Base-by-base conservation (phyloP, 2,329 filamentous ascomycete genomes). In the Emydomyces testavorans region DNA sequence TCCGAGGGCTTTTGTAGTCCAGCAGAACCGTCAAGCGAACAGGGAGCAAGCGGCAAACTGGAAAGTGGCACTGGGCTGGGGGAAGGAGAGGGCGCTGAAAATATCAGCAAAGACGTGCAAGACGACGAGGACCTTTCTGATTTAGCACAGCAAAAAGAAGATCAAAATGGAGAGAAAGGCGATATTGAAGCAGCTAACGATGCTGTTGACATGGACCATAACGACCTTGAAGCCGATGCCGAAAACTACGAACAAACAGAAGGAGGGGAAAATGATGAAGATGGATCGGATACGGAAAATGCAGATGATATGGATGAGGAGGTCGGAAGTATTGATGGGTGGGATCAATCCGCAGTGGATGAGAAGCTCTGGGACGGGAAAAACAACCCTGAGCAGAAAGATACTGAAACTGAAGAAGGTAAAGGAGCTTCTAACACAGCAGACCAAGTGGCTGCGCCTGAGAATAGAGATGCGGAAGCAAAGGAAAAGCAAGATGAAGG, bases 321-420 rank as follows among this genome's bases (percentile, higher is more conserved):
- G 65, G 78, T 84, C 4, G 92, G 89, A 1, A 84, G 88, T 58
- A 88, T 96, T 8, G 86, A 95, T 67, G 87, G 94, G 58, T 72
- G 94, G 35, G 90, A 94, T 57, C 83, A 87, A 10, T 84, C 80
- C 13, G 85, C 90, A 16, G 84, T 96, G 1, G 93, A 98, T 62
- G 93, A 98, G 69, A 98, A 96, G 72, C 88, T 96, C 77, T 98
- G 92, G 92, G 89, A 98, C 65, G 89, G 88, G 32, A 80, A 51
- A 24, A 69, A 70, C 31, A 82, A 86, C 36, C 75, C 82, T 40
- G 76, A 89, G 37, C 66, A 72, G 49, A 71, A 71, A 50, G 80
- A 89, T 40, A 80, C 84, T 1, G 83, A 90, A 40, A 92, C 92
- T 56, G 84, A 95, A 66, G 56, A 77, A 67, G 54, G 72, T 57